A percentile compares a stretch with the other conserved stretches of the same genome.
phyloP scores from a whole-genome alignment of 169 alveolate genomes.

The Cyclospora cayetanensis region DNA sequence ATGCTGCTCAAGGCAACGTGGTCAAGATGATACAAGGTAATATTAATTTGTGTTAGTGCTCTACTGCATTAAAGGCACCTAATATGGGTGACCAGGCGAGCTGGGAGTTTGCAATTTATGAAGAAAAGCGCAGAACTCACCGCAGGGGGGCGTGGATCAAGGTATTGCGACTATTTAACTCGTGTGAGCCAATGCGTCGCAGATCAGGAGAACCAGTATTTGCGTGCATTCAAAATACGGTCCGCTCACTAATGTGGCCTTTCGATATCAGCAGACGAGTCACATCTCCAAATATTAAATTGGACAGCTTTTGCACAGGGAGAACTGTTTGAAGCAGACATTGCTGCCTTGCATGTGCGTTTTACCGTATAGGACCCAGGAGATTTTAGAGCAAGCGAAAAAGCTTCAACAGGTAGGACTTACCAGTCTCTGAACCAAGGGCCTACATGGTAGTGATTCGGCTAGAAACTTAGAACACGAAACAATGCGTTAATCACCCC shows the following conservation, averaged over 20 bases:
- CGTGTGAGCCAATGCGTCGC: neutral
- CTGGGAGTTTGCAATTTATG: neutral
- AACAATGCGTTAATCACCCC: too few relatives aligned
- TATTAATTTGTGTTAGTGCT: neutral
- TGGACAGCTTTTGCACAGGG: too few relatives aligned
- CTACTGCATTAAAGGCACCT: neutral
- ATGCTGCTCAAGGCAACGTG: conserved; percentile 36
- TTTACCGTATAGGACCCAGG: conserved; percentile 4
- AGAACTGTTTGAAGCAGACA: too few relatives aligned
- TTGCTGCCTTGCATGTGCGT: neutral
- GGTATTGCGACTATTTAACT: neutral
- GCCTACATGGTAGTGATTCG: too few relatives aligned
- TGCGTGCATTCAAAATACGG: conserved; percentile 16
- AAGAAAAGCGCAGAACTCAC: neutral
- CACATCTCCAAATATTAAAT: too few relatives aligned
- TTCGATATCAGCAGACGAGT: too few relatives aligned
- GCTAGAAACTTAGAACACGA: too few relatives aligned
- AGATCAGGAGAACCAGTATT: conserved; percentile 49
- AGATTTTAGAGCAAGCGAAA: conserved; percentile 36
- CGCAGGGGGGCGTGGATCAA: neutral
- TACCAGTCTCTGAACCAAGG: too few relatives aligned
- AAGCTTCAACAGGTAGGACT: conserved; percentile 49
- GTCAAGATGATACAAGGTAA: conserved; percentile 51
- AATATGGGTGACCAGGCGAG: too few relatives aligned
- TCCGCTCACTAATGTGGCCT: too few relatives aligned